Evolutionary conservation across 768 basidiomycete genomes (phyloP).

Genomic region (Termitomyces sp.): DNA sequence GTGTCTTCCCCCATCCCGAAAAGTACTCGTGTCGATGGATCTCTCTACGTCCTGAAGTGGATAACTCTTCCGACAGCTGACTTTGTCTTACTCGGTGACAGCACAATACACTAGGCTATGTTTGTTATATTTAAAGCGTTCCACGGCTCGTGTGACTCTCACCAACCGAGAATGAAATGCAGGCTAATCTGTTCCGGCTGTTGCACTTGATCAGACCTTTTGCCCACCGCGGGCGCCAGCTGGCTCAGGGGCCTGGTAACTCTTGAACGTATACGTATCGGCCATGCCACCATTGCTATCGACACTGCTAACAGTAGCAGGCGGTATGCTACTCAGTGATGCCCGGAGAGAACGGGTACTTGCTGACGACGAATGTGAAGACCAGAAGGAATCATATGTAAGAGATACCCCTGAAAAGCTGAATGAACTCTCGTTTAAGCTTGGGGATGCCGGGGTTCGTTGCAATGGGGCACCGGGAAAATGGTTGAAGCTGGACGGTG

Average conservation of each 20-base stretch:
- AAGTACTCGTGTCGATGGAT: not conserved
- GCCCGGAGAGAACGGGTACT: constrained; percentile 15
- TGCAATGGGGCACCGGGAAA: constrained; percentile 8
- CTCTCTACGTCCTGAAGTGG: not conserved
- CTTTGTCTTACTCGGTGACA: not conserved
- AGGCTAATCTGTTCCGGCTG: constrained; percentile 4
- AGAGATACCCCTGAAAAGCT: constrained; percentile 30
- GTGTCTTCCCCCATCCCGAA: not conserved
- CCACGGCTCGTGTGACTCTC: not conserved
- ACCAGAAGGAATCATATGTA: constrained; percentile 66
- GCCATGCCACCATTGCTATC: not conserved
- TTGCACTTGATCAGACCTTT: not conserved
- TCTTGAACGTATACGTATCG: not conserved
- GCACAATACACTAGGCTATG: not conserved
- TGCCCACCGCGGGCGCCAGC: not conserved
- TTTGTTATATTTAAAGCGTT: not conserved
- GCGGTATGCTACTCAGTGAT: constrained; percentile 8
- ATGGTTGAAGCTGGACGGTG: constrained; percentile 10
- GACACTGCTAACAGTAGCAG: not conserved
- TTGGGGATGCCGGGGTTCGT: constrained; percentile 9
- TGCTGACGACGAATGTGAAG: constrained; percentile 37
- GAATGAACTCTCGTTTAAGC: constrained; percentile 18
- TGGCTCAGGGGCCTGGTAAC: not conserved
- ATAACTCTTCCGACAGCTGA: not conserved
- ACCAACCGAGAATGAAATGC: not conserved